Conservation (phyloP, 768 basidiomycete species). For the Suillus americanus region DNA sequence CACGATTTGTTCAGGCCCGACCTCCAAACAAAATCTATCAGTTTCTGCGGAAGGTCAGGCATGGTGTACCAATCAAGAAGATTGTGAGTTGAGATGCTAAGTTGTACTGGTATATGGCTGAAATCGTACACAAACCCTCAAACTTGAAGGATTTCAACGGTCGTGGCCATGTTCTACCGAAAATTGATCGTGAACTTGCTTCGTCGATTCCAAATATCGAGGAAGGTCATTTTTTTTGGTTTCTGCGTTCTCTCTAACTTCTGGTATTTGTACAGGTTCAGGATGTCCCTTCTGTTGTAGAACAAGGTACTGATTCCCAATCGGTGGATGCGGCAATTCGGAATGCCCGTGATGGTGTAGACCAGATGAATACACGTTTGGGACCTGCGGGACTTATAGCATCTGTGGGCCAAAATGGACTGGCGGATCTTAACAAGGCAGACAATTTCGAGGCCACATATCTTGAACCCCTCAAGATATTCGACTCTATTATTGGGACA, state of each 20-base stretch:
- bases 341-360: not conserved
- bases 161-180: not conserved
- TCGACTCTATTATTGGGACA: not conserved
- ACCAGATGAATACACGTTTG: not conserved
- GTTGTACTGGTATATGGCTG: not conserved
- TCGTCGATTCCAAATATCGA: not conserved
- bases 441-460: not conserved
- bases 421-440: not conserved
- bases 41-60: not conserved
- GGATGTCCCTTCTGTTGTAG: not conserved
- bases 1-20: not conserved
- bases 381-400: not conserved
- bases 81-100: not conserved
- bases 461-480: conserved; percentile 1
- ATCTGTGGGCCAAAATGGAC: not conserved
- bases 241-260: not conserved
- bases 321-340: not conserved
- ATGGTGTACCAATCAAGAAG: not conserved
- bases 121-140: not conserved
- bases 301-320: not conserved
- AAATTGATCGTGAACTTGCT: not conserved
- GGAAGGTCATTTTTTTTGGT: not conserved
- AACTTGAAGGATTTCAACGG: not conserved
- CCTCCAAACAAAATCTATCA: not conserved
- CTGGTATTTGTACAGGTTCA: not conserved